These are phyloP conservation scores for Ustilago xerochloae DNA, from an alignment of 1,284 basidiomycete genomes.

Conservation along the genomic window DNA sequence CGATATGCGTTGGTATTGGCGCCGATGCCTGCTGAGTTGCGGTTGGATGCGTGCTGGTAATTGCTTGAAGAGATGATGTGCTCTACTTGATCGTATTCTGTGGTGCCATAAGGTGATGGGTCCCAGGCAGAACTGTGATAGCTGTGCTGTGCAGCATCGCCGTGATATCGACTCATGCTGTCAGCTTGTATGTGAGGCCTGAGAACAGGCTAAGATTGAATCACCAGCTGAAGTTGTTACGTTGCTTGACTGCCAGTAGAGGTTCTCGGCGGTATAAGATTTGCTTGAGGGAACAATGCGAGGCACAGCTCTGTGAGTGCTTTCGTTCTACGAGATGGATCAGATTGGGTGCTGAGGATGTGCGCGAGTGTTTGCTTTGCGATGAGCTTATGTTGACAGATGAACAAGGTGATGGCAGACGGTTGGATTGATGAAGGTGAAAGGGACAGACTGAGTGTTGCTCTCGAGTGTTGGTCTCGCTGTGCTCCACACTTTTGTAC, in stretches of 20 bases:
- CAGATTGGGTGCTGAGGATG: too few relatives aligned
- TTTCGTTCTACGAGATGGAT: too few relatives aligned
- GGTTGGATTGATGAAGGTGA: not conserved
- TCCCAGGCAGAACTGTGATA: conserved; percentile 43
- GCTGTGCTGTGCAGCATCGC: conserved; percentile 35
- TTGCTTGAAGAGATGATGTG: conserved; percentile 1
- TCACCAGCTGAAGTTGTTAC: not conserved
- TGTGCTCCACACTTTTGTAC: conserved; percentile 16
- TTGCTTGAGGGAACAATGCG: too few relatives aligned
- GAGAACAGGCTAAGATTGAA: not conserved
- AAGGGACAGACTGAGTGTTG: not conserved
- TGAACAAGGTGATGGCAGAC: not conserved
- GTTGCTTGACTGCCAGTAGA: not conserved
- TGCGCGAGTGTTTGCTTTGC: too few relatives aligned
- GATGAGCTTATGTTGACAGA: not conserved
- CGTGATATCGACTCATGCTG: conserved; percentile 29
- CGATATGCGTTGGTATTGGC: conserved; percentile 41
- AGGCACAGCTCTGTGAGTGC: too few relatives aligned
- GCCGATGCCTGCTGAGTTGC: conserved; percentile 35
- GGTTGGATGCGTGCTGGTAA: conserved; percentile 6
- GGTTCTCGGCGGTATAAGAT: too few relatives aligned
- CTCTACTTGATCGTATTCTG: conserved; percentile 29
- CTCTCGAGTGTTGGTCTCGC: conserved; percentile 4
- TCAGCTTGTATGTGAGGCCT: not conserved
- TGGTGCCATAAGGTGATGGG: conserved; percentile 31